phyloP scores from a whole-genome alignment of 345 rosid genomes.

The Populus nigra region DNA sequence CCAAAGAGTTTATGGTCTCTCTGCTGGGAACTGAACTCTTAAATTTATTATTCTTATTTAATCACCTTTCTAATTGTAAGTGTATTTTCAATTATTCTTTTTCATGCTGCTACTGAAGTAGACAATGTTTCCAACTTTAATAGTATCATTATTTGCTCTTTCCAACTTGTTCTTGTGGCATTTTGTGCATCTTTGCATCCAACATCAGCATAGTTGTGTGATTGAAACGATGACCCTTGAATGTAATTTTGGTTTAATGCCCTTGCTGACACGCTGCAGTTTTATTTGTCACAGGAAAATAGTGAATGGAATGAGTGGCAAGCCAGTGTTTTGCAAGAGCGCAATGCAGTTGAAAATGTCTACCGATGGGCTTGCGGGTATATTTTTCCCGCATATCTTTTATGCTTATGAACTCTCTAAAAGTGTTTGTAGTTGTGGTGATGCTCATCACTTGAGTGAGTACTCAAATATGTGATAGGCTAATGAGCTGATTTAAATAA shows the following conservation, averaged over 20 bases:
- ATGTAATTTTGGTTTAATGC: not conserved
- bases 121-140: not conserved
- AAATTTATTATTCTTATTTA: not conserved
- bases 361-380: conserved; percentile 98
- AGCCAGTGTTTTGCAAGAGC: conserved; percentile 65
- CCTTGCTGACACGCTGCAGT: conserved; percentile 8
- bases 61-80: not conserved
- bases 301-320: conserved; percentile 88
- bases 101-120: not conserved
- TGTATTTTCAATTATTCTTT: not conserved
- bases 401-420: conserved; percentile 4
- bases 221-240: not conserved
- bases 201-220: not conserved
- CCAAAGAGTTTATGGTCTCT: not conserved
- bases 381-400: conserved; percentile 16
- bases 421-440: not conserved
- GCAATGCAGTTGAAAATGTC: conserved; percentile 88
- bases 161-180: not conserved
- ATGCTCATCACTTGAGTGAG: not conserved
- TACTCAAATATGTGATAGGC: not conserved
- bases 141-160: not conserved
- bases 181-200: not conserved
- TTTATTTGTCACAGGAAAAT: conserved; percentile 55
- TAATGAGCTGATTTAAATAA: not conserved
- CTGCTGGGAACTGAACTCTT: not conserved